Conservation (phyloP, 768 basidiomycete species). For the Tylopilus sp. region DNA sequence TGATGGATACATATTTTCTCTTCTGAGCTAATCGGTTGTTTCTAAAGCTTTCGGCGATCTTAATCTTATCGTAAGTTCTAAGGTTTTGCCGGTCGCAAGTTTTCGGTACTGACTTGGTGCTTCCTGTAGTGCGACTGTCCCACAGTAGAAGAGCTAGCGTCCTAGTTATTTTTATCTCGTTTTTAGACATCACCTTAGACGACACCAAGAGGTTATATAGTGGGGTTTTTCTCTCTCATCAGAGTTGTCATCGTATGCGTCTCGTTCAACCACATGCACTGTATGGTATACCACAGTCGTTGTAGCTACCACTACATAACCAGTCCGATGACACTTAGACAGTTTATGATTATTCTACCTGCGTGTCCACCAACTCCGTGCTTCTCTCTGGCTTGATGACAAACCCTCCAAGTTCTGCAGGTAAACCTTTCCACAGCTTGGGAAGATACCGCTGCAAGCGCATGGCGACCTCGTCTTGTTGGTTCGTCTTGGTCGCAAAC, state of each 20-base stretch:
- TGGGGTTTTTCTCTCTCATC: conserved; percentile 44
- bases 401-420: conserved; percentile 19
- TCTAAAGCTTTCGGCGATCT: conserved; percentile 83
- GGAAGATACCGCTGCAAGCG: conserved; percentile 44
- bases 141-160: conserved; percentile 72
- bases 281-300: conserved; percentile 31
- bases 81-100: background rate
- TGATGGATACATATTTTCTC: background rate
- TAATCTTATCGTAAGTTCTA: conserved; percentile 75
- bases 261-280: conserved; percentile 67
- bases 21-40: conserved; percentile 6
- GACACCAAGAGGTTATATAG: conserved; percentile 23
- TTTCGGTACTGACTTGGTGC: conserved; percentile 8
- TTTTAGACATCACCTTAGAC: conserved; percentile 23
- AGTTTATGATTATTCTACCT: conserved; percentile 10
- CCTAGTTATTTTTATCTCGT: conserved; percentile 17
- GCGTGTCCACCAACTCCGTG: background rate
- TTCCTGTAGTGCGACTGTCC: conserved; percentile 74
- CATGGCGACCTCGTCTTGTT: conserved; percentile 43
- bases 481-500: conserved; percentile 44
- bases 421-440: conserved; percentile 31
- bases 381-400: conserved; percentile 18
- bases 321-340: conserved; percentile 15
- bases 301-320: conserved; percentile 16
- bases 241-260: conserved; percentile 38